Evolutionary conservation across 768 basidiomycete species (phyloP).

Genomic region (Tulasnella sp.): DNA sequence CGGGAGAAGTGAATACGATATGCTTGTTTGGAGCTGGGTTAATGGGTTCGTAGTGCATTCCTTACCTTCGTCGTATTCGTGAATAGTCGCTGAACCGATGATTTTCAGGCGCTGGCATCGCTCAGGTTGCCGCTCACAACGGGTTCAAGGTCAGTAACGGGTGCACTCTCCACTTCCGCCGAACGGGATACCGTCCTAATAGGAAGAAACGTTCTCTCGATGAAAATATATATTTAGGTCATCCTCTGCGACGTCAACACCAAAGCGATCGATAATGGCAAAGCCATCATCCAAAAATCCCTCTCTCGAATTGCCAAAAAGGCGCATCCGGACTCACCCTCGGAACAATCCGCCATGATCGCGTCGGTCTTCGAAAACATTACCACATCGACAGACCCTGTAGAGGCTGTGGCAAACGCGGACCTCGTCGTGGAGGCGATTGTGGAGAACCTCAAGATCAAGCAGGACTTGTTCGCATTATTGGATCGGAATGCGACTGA

Average conservation of each 20-base stretch:
- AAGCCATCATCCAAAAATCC: constrained; percentile 32
- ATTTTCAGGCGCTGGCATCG: constrained; percentile 31
- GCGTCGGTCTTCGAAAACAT: constrained; percentile 27
- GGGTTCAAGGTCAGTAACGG: constrained; percentile 28
- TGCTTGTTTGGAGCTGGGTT: constrained; percentile 35
- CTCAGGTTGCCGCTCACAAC: constrained; percentile 32
- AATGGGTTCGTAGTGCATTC: constrained; percentile 24
- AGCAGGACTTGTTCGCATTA: constrained; percentile 31
- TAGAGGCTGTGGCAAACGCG: constrained; percentile 26
- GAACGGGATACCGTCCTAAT: too few species aligned
- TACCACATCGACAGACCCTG: constrained; percentile 29
- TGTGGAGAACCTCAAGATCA: constrained; percentile 33
- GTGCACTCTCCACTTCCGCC: too few species aligned
- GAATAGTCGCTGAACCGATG: neutral
- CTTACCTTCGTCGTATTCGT: neutral
- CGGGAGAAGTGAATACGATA: constrained; percentile 24
- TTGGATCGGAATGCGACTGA: constrained; percentile 28
- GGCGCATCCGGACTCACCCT: constrained; percentile 24
- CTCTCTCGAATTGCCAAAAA: constrained; percentile 31
- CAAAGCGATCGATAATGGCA: constrained; percentile 29
- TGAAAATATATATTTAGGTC: too few species aligned
- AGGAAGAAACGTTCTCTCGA: too few species aligned
- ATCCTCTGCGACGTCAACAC: constrained; percentile 30
- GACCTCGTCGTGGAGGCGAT: constrained; percentile 37
- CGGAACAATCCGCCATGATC: constrained; percentile 22